Percentiles rank a stretch among this genome's conserved stretches.
These are phyloP conservation scores for Halophytophthora polymorphica DNA, from an alignment of 352 stramenopile genomes.

Conservation along the genomic window DNA sequence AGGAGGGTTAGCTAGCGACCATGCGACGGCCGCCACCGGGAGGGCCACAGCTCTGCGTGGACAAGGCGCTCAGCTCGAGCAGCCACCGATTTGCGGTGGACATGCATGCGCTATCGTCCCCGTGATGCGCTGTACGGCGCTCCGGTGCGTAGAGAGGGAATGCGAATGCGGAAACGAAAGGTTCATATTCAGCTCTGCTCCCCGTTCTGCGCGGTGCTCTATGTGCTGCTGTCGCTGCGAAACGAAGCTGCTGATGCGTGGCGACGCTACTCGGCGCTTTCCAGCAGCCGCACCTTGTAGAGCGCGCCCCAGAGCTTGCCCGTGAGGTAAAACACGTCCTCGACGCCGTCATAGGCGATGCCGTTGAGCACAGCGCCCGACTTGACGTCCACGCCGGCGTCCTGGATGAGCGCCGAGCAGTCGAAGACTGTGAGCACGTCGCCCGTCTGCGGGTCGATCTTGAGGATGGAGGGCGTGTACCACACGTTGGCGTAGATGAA, in stretches of 20 bases:
- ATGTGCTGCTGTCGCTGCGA: too few species aligned
- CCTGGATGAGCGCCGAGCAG: constrained; percentile 52
- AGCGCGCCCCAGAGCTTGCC: constrained; percentile 92
- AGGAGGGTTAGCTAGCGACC: constrained; percentile 53
- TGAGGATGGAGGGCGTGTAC: constrained; percentile 90
- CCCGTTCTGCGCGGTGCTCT: neutral
- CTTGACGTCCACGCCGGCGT: constrained; percentile 49
- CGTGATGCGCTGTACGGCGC: too few species aligned
- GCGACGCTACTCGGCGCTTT: constrained; percentile 22
- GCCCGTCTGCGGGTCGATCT: constrained; percentile 89
- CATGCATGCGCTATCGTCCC: too few species aligned
- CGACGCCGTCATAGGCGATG: constrained; percentile 88
- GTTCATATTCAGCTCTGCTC: neutral
- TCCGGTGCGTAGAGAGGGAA: too few species aligned
- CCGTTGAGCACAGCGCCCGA: constrained; percentile 89
- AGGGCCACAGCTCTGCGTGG: too few species aligned
- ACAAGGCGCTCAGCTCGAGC: too few species aligned
- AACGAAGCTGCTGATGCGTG: constrained; percentile 17
- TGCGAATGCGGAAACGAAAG: neutral
- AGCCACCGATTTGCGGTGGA: too few species aligned
- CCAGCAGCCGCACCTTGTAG: constrained; percentile 84
- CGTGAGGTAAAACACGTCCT: constrained; percentile 92
- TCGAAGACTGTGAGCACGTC: constrained; percentile 89
- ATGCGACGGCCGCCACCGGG: neutral
- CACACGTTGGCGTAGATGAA: constrained; percentile 95